Base-by-base conservation (phyloP, 2,329 filamentous ascomycete species). In the Dactylellina haptotyla region DNA sequence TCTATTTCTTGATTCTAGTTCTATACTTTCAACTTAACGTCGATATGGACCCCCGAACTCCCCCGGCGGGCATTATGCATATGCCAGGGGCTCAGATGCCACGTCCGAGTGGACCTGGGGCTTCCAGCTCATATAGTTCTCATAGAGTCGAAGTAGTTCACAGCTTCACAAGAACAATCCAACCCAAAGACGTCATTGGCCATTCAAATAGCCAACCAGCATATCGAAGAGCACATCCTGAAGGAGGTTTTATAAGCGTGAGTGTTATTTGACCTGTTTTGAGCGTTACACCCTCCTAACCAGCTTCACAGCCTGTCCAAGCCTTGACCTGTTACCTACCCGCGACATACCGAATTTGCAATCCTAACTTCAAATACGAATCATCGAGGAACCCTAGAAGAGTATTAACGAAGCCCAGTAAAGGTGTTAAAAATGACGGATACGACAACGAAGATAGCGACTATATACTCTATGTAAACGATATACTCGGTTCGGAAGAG, bases 361-460 rank as follows among this genome's bases (percentile, higher is more conserved):
- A 99, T 80, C 93, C 93, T 2, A 89, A 87, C 78, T 99, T 99
- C 85, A 97, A 99, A 83, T 99, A 99, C 83, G 95, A 99, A 81
- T 97, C 95, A 14, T 97, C 95, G 61, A 88, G 95, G 76, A 99
- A 99, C 80, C 95, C 95, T 39, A 90, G 95, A 75, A 88, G 95
- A 81, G 95, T 99, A 54, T 85, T 99, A 77, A 99, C 95, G 14
- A 99, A 99, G 82, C 95, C 95, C 5, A 98, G 95, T 86, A 99
- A 99, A 83, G 95, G 95, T 12, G 88, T 91, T 75, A 99, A 99
- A 85, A 99, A 99, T 79, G 95, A 99, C 83, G 95, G 95, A 2
- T 99, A 95, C 79, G 95, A 99, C 80, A 99, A 99, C 77, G 95
- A 99, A 81, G 95, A 99, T 78, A 98, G 95, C 81, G 95, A 99